phyloP scores from a whole-genome alignment of 768 basidiomycete genomes.

The Termitomyces titanicus region DNA sequence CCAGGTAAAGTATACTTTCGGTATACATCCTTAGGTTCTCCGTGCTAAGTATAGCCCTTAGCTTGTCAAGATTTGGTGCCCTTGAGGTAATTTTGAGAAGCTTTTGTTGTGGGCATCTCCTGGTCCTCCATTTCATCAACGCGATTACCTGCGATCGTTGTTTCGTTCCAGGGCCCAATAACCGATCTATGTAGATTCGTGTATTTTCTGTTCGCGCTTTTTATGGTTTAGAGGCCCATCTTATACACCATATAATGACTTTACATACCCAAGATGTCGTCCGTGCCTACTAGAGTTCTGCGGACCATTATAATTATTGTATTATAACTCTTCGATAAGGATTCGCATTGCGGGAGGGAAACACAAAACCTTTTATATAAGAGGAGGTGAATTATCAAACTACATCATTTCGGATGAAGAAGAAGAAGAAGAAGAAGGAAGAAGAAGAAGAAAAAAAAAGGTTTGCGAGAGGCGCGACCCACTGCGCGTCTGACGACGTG shows the following conservation, averaged over 20 bases:
- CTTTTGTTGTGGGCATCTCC: no score
- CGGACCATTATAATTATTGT: neutral
- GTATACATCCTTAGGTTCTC: neutral
- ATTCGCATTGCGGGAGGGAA: no score
- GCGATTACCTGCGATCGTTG: neutral
- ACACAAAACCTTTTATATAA: no score
- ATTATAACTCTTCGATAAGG: neutral
- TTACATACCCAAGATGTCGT: neutral
- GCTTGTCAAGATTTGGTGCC: slow-evolving; percentile 9
- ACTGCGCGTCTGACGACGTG: slow-evolving; percentile 82
- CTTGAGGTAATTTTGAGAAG: neutral
- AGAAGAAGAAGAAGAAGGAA: neutral
- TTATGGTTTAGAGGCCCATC: neutral
- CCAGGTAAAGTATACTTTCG: neutral
- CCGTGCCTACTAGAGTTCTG: neutral
- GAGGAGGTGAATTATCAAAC: no score
- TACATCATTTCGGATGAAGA: no score
- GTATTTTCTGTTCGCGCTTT: neutral
- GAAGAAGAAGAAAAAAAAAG: slow-evolving; percentile 62
- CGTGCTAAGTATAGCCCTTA: neutral
- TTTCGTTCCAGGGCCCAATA: neutral
- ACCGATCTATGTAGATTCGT: neutral
- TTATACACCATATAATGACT: slow-evolving; percentile 3
- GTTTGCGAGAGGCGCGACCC: slow-evolving; percentile 75
- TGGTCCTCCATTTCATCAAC: neutral